These are phyloP conservation scores for Caloboletus firmus DNA, from an alignment of 1,284 basidiomycete species.

Conservation along the genomic window DNA sequence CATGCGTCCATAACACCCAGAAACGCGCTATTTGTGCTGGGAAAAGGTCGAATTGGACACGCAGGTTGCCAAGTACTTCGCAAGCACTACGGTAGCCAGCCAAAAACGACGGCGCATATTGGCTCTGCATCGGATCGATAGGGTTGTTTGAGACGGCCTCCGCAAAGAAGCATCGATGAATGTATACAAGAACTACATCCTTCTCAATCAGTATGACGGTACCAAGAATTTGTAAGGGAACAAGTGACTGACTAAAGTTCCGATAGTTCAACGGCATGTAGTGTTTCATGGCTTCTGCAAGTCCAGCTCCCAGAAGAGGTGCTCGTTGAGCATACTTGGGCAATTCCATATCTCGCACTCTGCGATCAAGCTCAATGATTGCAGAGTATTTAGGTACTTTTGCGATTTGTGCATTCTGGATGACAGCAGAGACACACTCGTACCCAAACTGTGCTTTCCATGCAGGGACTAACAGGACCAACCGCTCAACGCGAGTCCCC, in stretches of 20 bases:
- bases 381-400: constrained; percentile 64
- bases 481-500: not conserved
- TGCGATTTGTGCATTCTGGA: constrained; percentile 62
- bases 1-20: constrained; percentile 70
- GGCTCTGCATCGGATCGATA: constrained; percentile 58
- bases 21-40: constrained; percentile 61
- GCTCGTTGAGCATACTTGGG: constrained; percentile 51
- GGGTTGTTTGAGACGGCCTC: constrained; percentile 60
- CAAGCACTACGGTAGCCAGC: constrained; percentile 64
- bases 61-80: constrained; percentile 50
- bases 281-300: constrained; percentile 57
- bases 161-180: constrained; percentile 68
- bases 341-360: constrained; percentile 60
- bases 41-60: constrained; percentile 52
- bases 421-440: constrained; percentile 64
- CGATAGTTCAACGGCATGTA: constrained; percentile 69
- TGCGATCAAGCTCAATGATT: constrained; percentile 62
- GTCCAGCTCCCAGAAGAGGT: constrained; percentile 42
- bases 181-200: constrained; percentile 56
- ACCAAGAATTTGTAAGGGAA: constrained; percentile 9
- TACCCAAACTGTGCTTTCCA: constrained; percentile 75
- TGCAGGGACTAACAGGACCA: constrained; percentile 49
- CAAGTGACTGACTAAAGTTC: constrained; percentile 51
- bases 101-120: constrained; percentile 64
- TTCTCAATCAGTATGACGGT: constrained; percentile 2